Conservation (phyloP, 2,329 filamentous ascomycete genomes). For the Chaetomium sp. region DNA sequence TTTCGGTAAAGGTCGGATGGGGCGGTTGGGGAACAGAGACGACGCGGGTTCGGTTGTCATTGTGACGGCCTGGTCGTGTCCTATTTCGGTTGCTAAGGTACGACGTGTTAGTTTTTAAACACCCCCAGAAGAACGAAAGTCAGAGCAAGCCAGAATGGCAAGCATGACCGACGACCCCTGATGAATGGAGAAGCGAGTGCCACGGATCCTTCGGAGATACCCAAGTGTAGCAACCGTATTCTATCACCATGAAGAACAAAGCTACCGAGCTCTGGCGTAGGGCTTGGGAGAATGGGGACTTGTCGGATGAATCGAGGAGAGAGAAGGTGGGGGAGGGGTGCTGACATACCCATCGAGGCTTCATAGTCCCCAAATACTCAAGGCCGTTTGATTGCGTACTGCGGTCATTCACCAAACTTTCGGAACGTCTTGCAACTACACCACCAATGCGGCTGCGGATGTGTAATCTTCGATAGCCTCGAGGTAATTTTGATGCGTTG, state of each 20-base stretch:
- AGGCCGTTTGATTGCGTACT: neutral
- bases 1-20: slow-evolving; percentile 87
- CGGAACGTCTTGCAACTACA: slow-evolving; percentile 1
- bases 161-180: neutral
- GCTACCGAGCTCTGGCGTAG: too few species aligned
- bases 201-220: too few species aligned
- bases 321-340: slow-evolving; percentile 10
- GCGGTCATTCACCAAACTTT: neutral
- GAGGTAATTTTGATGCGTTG: too few species aligned
- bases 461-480: neutral
- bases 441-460: neutral
- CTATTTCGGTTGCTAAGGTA: slow-evolving; percentile 27
- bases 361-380: slow-evolving; percentile 19
- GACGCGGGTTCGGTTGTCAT: slow-evolving; percentile 73
- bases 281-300: neutral
- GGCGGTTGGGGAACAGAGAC: slow-evolving; percentile 77
- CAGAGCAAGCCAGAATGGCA: slow-evolving; percentile 1
- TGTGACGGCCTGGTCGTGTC: slow-evolving; percentile 35
- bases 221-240: too few species aligned
- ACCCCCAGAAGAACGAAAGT: slow-evolving; percentile 7
- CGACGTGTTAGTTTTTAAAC: slow-evolving; percentile 16
- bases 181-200: neutral
- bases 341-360: slow-evolving; percentile 19
- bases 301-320: slow-evolving; percentile 1
- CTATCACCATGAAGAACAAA: too few species aligned